These are phyloP conservation scores for Vitis hybrid DNA, from an alignment of 177 flowering plant genomes.

Conservation along the genomic window DNA sequence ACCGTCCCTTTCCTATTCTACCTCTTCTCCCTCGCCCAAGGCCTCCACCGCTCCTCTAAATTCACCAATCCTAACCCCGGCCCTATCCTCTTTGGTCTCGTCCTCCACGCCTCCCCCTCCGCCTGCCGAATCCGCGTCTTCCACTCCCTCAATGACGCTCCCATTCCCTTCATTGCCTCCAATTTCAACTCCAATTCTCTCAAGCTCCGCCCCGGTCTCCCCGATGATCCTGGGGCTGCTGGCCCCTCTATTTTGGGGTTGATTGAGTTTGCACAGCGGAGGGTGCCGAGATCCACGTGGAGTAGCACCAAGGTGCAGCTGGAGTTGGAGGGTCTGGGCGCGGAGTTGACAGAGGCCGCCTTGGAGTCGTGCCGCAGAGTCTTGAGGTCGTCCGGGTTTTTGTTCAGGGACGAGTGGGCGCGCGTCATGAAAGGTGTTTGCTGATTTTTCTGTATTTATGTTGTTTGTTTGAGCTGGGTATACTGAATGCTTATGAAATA, in stretches of 20 bases:
- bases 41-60: conserved; percentile 38
- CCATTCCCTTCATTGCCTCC: conserved; percentile 28
- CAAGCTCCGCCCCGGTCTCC: conserved; percentile 23
- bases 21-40: conserved; percentile 35
- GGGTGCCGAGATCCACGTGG: conserved; percentile 41
- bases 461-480: background rate
- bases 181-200: conserved; percentile 13
- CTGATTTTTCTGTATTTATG: background rate
- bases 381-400: conserved; percentile 43
- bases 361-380: conserved; percentile 37
- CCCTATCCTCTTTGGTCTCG: conserved; percentile 27
- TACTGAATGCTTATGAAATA: background rate
- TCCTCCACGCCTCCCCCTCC: conserved; percentile 29
- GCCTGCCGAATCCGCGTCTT: conserved; percentile 38
- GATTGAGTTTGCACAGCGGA: conserved; percentile 34
- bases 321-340: conserved; percentile 20
- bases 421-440: conserved; percentile 37
- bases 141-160: conserved; percentile 38
- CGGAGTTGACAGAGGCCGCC: conserved; percentile 18
- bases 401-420: conserved; percentile 52
- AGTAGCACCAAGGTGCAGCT: conserved; percentile 33
- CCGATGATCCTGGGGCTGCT: conserved; percentile 22
- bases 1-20: conserved; percentile 36
- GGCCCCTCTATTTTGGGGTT: conserved; percentile 30
- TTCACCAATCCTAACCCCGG: conserved; percentile 24